Evolutionary conservation across 345 rosid species (phyloP).

Genomic region (Excoecaria cochinchinensis): DNA sequence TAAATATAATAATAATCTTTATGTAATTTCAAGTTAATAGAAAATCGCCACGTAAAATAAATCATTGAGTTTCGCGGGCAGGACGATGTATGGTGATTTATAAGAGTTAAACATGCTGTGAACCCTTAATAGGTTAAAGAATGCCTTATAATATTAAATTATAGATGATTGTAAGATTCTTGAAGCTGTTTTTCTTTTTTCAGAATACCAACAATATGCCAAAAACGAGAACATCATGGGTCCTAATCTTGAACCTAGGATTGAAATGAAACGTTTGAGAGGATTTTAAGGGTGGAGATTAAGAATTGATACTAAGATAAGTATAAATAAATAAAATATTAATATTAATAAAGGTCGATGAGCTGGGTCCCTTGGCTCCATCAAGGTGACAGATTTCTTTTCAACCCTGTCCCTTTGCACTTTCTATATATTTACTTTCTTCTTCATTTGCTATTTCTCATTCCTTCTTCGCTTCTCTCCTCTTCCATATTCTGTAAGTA

Average conservation of each 20-base stretch:
- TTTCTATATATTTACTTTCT: constrained; percentile 3
- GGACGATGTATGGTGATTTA: too few relatives aligned
- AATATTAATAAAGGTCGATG: neutral
- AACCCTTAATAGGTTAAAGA: too few relatives aligned
- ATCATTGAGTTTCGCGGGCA: too few relatives aligned
- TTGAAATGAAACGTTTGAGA: neutral
- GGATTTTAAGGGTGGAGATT: constrained; percentile 19
- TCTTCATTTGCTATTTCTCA: too few relatives aligned
- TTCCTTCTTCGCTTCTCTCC: neutral
- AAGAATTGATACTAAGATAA: neutral
- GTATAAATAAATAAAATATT: too few relatives aligned
- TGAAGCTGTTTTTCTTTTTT: neutral
- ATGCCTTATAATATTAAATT: too few relatives aligned
- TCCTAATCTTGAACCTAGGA: neutral
- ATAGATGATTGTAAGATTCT: neutral
- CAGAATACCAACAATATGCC: neutral
- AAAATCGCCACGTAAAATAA: too few relatives aligned
- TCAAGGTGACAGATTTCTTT: constrained; percentile 20
- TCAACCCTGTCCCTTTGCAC: neutral
- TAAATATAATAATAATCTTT: too few relatives aligned
- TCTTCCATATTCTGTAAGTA: constrained; percentile 23
- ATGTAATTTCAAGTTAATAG: too few relatives aligned
- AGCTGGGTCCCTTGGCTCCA: constrained; percentile 21
- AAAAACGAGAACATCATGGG: constrained; percentile 11
- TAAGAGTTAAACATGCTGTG: too few relatives aligned